Conservation (phyloP, 176 grass and related monocot genomes). For the Aegilops umbellulata region DNA sequence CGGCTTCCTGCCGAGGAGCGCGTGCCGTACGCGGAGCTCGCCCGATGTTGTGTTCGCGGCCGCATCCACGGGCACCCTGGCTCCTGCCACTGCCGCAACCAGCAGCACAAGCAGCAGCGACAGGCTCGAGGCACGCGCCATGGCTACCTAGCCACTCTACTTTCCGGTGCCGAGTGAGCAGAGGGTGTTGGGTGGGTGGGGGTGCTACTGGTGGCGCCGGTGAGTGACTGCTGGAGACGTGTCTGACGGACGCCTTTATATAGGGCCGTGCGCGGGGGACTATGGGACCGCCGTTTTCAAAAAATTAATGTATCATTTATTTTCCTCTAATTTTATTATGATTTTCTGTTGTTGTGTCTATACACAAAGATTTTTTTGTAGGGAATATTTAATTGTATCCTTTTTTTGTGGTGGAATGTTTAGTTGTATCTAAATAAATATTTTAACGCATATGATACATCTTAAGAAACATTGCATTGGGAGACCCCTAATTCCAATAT, state of each 20-base stretch:
- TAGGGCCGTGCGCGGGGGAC: neutral
- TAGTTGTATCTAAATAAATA: no score
- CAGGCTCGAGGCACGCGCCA: conserved; percentile 27
- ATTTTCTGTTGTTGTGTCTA: no score
- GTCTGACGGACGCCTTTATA: neutral
- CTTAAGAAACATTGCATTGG: no score
- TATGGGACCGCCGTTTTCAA: neutral
- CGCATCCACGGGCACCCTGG: neutral
- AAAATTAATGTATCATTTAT: neutral
- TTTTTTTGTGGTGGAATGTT: no score
- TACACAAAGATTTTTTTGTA: no score
- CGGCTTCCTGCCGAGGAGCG: conserved; percentile 52
- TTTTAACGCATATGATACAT: no score
- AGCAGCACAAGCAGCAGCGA: conserved; percentile 26
- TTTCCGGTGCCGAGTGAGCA: neutral
- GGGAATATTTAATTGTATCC: no score
- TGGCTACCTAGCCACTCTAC: neutral
- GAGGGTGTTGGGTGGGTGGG: neutral
- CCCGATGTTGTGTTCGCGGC: conserved; percentile 36
- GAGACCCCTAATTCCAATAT: no score
- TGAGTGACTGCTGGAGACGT: neutral
- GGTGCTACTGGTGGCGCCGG: no score
- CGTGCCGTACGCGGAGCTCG: conserved; percentile 39
- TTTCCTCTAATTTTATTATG: neutral
- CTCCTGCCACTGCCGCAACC: neutral